Conservation (phyloP, 352 stramenopile species). For the Peronospora destructor region DNA sequence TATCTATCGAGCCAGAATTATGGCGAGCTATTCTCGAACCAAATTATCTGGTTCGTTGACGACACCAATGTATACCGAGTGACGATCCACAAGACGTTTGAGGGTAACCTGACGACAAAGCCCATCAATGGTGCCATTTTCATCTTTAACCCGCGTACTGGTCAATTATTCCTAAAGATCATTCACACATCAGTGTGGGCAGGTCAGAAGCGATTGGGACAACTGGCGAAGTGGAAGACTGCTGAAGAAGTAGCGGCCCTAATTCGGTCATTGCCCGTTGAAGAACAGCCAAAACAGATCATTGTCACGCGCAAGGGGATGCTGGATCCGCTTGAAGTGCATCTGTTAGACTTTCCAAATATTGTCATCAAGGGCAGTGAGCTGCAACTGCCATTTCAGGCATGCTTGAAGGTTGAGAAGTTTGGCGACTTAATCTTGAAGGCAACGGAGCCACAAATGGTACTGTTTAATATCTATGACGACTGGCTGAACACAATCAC, state of each 20-base stretch:
- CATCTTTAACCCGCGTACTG: conserved; percentile 99
- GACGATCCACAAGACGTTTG: conserved; percentile 99
- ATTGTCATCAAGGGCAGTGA: conserved; percentile 99
- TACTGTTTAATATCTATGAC: conserved; percentile 99
- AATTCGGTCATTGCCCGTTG: conserved; percentile 97
- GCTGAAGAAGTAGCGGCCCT: conserved; percentile 99
- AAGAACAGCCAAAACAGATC: conserved; percentile 99
- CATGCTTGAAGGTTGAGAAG: conserved; percentile 99
- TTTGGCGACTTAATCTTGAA: conserved; percentile 99
- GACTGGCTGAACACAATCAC: conserved; percentile 99
- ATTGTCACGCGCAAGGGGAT: conserved; percentile 99
- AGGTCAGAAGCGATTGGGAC: conserved; percentile 97
- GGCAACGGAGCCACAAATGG: conserved; percentile 99
- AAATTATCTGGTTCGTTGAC: conserved; percentile 99
- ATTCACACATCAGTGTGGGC: conserved; percentile 99
- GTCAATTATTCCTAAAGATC: conserved; percentile 99
- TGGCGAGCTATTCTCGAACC: conserved; percentile 99
- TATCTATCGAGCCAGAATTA: conserved; percentile 99
- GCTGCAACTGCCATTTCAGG: conserved; percentile 98
- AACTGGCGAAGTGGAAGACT: conserved; percentile 99
- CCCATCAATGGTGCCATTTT: conserved; percentile 99
- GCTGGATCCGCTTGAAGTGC: conserved; percentile 98
- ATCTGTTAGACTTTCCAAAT: conserved; percentile 99
- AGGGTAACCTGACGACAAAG: conserved; percentile 99
- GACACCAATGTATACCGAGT: conserved; percentile 99